These are phyloP conservation scores for Talaromyces sp. DNA, from an alignment of 2,329 filamentous ascomycete species.

Conservation along the genomic window DNA sequence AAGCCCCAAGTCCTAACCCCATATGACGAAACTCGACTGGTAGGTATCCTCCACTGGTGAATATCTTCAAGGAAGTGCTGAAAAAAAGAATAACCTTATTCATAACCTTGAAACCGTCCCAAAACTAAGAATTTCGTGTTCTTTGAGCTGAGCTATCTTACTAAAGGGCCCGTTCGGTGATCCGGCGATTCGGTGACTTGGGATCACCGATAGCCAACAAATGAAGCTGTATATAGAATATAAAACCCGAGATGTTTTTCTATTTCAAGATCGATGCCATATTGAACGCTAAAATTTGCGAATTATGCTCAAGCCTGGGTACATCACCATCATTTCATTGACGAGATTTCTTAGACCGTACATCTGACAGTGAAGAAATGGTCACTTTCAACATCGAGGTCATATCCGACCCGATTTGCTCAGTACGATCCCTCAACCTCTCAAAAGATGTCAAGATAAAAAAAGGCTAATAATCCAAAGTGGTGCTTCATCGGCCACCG, in stretches of 20 bases:
- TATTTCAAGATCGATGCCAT: not conserved
- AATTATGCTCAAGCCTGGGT: not conserved
- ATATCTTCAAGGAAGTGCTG: not conserved
- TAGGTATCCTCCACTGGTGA: not conserved
- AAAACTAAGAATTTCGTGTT: not conserved
- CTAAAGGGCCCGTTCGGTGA: conserved; percentile 3
- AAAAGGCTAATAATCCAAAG: not conserved
- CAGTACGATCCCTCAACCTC: not conserved
- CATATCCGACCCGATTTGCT: conserved; percentile 14
- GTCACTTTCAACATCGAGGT: conserved; percentile 13
- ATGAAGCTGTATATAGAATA: not conserved
- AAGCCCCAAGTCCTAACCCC: not conserved
- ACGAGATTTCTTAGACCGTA: not conserved
- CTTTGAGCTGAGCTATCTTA: not conserved
- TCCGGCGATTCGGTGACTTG: conserved; percentile 15
- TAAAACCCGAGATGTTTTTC: not conserved
- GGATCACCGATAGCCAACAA: conserved; percentile 1
- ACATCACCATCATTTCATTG: not conserved
- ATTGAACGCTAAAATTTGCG: not conserved
- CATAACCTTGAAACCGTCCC: not conserved
- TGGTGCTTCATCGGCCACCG: conserved; percentile 19
- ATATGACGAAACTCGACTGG: not conserved
- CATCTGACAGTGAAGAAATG: not conserved
- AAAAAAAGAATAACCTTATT: not conserved
- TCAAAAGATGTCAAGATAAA: not conserved